A percentile compares a stretch with the other conserved stretches of the same genome.
phyloP scores from a whole-genome alignment of 23 red algal species.

The Chondrus crispus region DNA sequence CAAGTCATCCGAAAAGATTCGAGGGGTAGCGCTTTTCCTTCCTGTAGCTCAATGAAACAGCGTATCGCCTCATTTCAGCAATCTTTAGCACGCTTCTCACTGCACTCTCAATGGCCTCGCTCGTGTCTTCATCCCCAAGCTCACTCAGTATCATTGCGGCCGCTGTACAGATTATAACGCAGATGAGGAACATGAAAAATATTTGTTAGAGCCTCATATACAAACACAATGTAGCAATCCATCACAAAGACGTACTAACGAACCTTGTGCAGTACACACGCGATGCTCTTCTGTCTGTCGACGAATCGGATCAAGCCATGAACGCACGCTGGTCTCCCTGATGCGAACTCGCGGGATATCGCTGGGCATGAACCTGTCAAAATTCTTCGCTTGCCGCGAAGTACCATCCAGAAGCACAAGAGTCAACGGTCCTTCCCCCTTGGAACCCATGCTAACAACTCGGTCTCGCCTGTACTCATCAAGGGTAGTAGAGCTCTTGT shows the following conservation, averaged over 20 bases:
- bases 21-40: too few species aligned
- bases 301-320: conserved; percentile 45
- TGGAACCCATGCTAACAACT: background rate
- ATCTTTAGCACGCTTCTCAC: conserved; percentile 7
- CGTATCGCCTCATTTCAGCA: background rate
- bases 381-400: conserved; percentile 51
- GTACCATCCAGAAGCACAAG: conserved; percentile 53
- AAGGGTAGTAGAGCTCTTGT: background rate
- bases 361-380: conserved; percentile 53
- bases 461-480: conserved; percentile 3
- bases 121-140: conserved; percentile 22
- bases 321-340: background rate
- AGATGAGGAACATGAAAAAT: background rate
- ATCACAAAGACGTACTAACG: background rate
- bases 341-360: conserved; percentile 13
- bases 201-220: background rate
- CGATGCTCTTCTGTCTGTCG: conserved; percentile 48
- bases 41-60: too few species aligned
- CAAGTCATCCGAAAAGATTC: too few species aligned
- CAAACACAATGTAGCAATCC: background rate
- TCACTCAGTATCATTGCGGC: conserved; percentile 37
- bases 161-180: background rate
- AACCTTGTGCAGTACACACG: conserved; percentile 60
- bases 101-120: conserved; percentile 20
- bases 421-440: background rate